phyloP scores from a whole-genome alignment of 345 rosid species.

The Eucalyptus cloeziana region DNA sequence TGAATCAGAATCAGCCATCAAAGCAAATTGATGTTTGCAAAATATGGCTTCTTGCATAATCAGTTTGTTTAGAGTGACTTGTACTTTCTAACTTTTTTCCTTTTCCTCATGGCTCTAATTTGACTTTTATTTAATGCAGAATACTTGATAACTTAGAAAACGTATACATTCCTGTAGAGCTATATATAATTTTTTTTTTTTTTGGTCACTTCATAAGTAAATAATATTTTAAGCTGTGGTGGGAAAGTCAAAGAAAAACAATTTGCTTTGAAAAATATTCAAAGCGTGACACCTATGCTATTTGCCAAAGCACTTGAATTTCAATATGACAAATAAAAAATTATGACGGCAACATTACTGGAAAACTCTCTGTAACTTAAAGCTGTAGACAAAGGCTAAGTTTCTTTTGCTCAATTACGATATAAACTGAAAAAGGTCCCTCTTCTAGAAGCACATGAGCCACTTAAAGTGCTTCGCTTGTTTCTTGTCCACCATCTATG shows the following conservation, averaged over 20 bases:
- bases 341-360: background rate
- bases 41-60: background rate
- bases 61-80: background rate
- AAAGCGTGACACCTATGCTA: background rate
- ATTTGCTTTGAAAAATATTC: background rate
- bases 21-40: background rate
- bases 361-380: background rate
- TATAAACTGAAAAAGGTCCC: background rate
- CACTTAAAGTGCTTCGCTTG: background rate
- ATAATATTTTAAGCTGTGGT: background rate
- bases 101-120: background rate
- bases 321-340: background rate
- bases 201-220: background rate
- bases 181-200: background rate
- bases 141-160: background rate
- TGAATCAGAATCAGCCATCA: background rate
- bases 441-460: background rate
- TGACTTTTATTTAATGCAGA: background rate
- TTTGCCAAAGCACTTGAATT: background rate
- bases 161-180: background rate
- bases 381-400: background rate
- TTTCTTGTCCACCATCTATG: background rate
- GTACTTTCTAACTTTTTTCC: background rate
- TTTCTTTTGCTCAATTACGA: background rate
- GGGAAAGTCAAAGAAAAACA: background rate